These are phyloP conservation scores for Lachancea meyersii DNA, from an alignment of 805 yeast species.

Conservation along the genomic window DNA sequence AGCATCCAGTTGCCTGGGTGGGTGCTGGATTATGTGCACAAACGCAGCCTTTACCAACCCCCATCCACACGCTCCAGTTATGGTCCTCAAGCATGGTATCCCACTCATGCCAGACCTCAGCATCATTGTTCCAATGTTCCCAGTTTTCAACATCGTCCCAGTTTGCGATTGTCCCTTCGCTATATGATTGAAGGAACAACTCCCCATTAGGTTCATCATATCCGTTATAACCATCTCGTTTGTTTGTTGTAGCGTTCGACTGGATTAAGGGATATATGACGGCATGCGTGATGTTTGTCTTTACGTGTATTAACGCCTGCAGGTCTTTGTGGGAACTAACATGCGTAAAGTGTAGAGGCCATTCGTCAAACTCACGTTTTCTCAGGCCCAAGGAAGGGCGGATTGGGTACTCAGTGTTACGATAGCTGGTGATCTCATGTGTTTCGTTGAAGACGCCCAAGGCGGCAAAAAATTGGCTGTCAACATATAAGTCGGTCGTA, in stretches of 20 bases:
- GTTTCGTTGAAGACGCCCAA: not conserved
- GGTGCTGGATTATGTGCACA: not conserved
- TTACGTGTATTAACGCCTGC: not conserved
- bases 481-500: too few relatives aligned
- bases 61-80: not conserved
- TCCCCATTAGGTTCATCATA: not conserved
- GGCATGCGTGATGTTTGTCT: not conserved
- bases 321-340: not conserved
- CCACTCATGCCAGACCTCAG: not conserved
- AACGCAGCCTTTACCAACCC: not conserved
- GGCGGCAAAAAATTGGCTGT: not conserved
- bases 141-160: not conserved
- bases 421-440: not conserved
- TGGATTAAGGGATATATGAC: not conserved
- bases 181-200: not conserved
- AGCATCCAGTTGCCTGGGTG: not conserved
- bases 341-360: not conserved
- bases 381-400: not conserved
- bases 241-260: not conserved
- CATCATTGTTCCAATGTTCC: not conserved
- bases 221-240: not conserved
- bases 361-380: not conserved
- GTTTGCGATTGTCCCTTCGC: not conserved
- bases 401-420: not conserved
- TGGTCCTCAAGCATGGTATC: constrained; percentile 1